Base-by-base conservation (phyloP, 768 basidiomycete genomes). In the Auriscalpium vulgare region DNA sequence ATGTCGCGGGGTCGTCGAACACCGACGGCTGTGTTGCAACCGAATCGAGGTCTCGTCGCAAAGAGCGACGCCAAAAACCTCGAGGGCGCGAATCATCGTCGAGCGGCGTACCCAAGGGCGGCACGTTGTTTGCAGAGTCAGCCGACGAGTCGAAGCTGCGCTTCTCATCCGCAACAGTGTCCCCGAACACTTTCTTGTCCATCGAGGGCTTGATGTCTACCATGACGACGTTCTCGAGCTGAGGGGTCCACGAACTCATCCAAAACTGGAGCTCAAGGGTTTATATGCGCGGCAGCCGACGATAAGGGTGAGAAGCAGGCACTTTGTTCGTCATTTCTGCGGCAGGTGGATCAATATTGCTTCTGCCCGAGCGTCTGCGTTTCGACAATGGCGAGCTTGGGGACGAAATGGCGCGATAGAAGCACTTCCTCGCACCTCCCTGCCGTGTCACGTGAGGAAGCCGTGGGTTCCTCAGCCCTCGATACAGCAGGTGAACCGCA, bases 1-100 rank as follows among this genome's bases (percentile, higher is more conserved):
- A 64, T 2, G 75, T 74, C 5, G 61, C 59, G 0, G 81, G 80
- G 58, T 84, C 78, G 57, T 84, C 83, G 60, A 82, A 85, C 0
- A 84, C 82, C 19, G 81, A 83, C 0, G 76, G 78, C 59, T 81
- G 81, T 0, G 84, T 84, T 9, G 83, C 82, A 58, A 82, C 73
- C 37, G 71, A 69, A 58, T 83, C 78, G 53, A 79, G 66, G 58
- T 81, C 74, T 38, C 62, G 59, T 54, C 62, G 56, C 34, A 61
- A 68, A 37, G 34, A 47, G 63, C 37, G 65, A 37, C 67, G 62
- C 62, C 67, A 74, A 51, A 77, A 69, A 21, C 66, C 59, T 14
- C 59, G 54, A 10, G 62, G 52, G 29, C 52, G 52, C 21, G 51
- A 60, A 11, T 51, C 51, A 9, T 72, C 65, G 8, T 50, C 40